Evolutionary conservation across 108 stramenopile genomes (phyloP), one percentile per base, ranked within the genome.

Genomic region (Poteriospumella lacustris): DNA sequence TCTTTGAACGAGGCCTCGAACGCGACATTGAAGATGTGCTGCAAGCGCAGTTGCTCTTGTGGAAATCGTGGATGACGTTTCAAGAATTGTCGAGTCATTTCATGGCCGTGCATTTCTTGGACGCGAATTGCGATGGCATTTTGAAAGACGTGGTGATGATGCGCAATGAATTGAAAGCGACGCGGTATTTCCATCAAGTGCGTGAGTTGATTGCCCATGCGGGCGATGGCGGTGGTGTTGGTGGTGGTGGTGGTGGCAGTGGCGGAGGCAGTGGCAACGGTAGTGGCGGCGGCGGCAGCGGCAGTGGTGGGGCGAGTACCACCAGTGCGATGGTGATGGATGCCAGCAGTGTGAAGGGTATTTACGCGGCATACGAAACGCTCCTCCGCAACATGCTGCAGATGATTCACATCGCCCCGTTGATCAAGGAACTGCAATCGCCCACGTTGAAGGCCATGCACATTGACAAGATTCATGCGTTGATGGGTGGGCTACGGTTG

Each of bases 371-470:
- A n/a, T n/a, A n/a, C n/a, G n/a, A n/a, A n/a, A n/a, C n/a, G n/a
- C n/a, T n/a, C n/a, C n/a, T n/a, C n/a, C n/a, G n/a, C n/a, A n/a
- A n/a, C n/a, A n/a, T n/a, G n/a, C n/a, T n/a, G n/a, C n/a, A n/a
- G n/a, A n/a, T 56, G 19, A 24, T 24, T 56, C 19, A 56, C 24
- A 68, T 68, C 40, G 39, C 64, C 15, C 64, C 64, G 24, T 19
- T 68, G 15, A 68, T 68, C 36, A 40, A 68, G 39, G 19, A 68
- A 19, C 64, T 68, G 19, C 64, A 68, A 68, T 36, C 64, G 12
- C 64, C 64, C 15, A 68, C 64, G 12, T 68, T 68, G 39, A 36
- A 68, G 19, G 34, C 19, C 12, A 40, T 19, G 15, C 64, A 68
- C 36, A 36, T 39, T 15, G 19, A 68, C 19, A 15, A 40, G 34